Base-by-base conservation (phyloP, 1,139 yeast species). In the Yamadazyma spencermartinsiae region DNA sequence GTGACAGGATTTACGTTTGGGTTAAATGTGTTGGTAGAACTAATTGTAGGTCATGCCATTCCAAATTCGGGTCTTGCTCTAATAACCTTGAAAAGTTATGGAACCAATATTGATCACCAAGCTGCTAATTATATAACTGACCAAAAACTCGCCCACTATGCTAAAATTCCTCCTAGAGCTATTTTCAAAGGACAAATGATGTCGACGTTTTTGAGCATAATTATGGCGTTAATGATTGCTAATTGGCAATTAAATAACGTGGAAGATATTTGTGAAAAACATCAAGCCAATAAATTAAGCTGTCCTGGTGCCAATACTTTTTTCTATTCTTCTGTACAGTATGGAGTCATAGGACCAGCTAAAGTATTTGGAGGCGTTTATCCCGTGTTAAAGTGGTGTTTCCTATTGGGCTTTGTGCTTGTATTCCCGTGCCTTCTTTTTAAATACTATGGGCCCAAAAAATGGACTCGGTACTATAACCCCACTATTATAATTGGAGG, bases 271-370 rank as follows among this genome's bases (percentile, higher is more conserved):
- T 81, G 86, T 58, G 55, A 58, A 3, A 58, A 67, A 12, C 49
- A 53, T 23, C 78, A 77, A 41, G 39, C 51, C 8, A 59, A 67
- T 26, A 61, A 61, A 31, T 74, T 76, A 49, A 61, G 74, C 3
- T 79, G 85, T 53, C 80, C 78, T 18, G 65, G 60, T 30, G 71
- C 74, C 15, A 64, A 59, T 34, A 72, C 79, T 0, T 76, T 60
- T 54, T 80, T 68, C 57, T 64, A 76, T 34, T 68, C 81, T 12
- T 72, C 80, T 15, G 74, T 79, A 18, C 65, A 76, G 23, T 79
- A 80, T 74, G 84, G 84, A 43, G 80, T 73, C 23, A 74, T 80
- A 47, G 86, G 86, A 2, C 86, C 86, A 19, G 65, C 68, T 44
- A 66, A 76, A 35, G 76, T 80, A 11, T 79, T 80, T 49, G 55